Evolutionary conservation across 148 eudicot genomes (phyloP), one percentile per base, ranked within the genome.

Genomic region (Rhododendron henanense): DNA sequence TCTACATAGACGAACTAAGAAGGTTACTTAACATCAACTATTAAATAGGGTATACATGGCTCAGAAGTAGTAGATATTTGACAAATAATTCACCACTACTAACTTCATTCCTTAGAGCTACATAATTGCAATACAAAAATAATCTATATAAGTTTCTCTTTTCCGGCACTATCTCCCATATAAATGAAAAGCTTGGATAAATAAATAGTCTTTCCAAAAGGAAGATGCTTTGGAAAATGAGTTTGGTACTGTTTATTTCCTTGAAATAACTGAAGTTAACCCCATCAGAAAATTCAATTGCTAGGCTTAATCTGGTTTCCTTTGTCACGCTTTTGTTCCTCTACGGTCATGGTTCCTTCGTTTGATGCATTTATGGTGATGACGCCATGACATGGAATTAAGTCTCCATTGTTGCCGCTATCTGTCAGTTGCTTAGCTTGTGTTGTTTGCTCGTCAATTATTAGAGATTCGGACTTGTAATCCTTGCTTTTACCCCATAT

Each of bases 401-500:
- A 84, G 16, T 85, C 86, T 28, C 23, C 87, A 1, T 85, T 51
- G 13, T 71, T 85, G 19, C 39, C 28, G 25, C 25, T 83, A 50
- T 87, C 78, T 45, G 51, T 82, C 47, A 81, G 85, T 88, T 89
- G 80, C 55, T 85, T 80, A 5, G 35, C 87, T 23, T 83, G 90
- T 86, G 86, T 50, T 85, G 65, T 80, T 89, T 88, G 87, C 44
- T 81, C 86, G 14, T 86, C 93, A 83, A 44, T 44, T 39, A 82
- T 65, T 35, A 84, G 78, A 67, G 87, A 78, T 25, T 65, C 25
- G 1, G 83, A 59, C 59, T 90, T 84, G 84, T 94, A 86, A 79
- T 94, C 96, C 69, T 92, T 93, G 78, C 92, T 87, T 86, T 94
- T 94, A 23, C 96, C 96, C 96, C 96, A 94, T 13, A 94, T 88